phyloP scores from a whole-genome alignment of 2,329 filamentous ascomycete genomes.

The Juglanconis sp. region DNA sequence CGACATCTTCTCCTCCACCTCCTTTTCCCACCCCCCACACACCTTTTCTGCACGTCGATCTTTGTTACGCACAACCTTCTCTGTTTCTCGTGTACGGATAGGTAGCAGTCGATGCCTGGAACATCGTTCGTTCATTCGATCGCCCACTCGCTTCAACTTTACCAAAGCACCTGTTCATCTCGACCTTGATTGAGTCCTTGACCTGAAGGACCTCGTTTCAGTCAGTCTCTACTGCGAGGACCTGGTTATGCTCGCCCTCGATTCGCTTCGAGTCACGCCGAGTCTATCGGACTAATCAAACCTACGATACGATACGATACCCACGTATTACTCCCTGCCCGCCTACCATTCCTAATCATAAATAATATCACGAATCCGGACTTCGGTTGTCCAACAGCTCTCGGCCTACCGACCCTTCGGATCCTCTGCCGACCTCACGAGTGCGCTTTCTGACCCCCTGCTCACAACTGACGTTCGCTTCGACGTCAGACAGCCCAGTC shows the following conservation, averaged over 20 bases:
- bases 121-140: constrained; percentile 10
- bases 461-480: constrained; percentile 2
- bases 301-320: constrained; percentile 5
- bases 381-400: background rate
- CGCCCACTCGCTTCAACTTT: constrained; percentile 11
- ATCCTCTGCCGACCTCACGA: background rate
- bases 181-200: constrained; percentile 6
- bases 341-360: constrained; percentile 6
- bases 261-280: background rate
- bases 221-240: background rate
- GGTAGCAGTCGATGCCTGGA: constrained; percentile 13
- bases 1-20: background rate
- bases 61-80: background rate
- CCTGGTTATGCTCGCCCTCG: background rate
- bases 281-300: background rate
- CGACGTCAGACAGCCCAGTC: background rate
- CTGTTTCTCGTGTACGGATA: constrained; percentile 10
- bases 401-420: background rate
- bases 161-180: constrained; percentile 1
- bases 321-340: background rate
- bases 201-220: background rate
- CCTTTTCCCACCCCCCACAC: background rate
- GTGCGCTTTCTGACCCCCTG: background rate
- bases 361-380: constrained; percentile 10
- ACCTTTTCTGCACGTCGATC: background rate